These are phyloP conservation scores for Tylopilus vinaceipallidus DNA, from an alignment of 768 basidiomycete species.

Conservation along the genomic window DNA sequence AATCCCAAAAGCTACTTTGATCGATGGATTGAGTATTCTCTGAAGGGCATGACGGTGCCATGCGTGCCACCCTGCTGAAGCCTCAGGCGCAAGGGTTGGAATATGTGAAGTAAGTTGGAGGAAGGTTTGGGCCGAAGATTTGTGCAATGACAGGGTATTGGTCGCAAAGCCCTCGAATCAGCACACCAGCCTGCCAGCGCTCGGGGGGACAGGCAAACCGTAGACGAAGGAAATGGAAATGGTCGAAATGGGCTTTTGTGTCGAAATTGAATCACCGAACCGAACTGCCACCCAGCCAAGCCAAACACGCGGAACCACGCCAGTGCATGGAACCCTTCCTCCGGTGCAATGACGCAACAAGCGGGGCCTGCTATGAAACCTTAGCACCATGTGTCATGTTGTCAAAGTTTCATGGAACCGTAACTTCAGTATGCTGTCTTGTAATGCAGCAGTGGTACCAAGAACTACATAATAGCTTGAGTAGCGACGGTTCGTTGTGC, in stretches of 20 bases:
- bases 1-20: constrained; percentile 63
- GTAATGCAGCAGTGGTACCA: no score
- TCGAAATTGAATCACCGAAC: neutral
- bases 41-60: constrained; percentile 44
- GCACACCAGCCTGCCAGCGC: constrained; percentile 5
- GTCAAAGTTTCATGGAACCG: no score
- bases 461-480: no score
- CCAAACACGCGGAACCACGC: no score
- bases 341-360: no score
- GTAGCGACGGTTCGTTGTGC: no score
- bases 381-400: no score
- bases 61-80: constrained; percentile 1
- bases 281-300: no score
- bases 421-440: no score
- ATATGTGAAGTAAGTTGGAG: neutral
- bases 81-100: neutral
- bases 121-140: neutral
- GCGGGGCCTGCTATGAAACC: no score
- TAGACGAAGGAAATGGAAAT: neutral
- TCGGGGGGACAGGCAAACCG: neutral
- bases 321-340: no score
- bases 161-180: constrained; percentile 5
- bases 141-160: constrained; percentile 8
- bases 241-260: no score
- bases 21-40: constrained; percentile 50